phyloP scores from a whole-genome alignment of 2,329 filamentous ascomycete species.

The Nemania abortiva region DNA sequence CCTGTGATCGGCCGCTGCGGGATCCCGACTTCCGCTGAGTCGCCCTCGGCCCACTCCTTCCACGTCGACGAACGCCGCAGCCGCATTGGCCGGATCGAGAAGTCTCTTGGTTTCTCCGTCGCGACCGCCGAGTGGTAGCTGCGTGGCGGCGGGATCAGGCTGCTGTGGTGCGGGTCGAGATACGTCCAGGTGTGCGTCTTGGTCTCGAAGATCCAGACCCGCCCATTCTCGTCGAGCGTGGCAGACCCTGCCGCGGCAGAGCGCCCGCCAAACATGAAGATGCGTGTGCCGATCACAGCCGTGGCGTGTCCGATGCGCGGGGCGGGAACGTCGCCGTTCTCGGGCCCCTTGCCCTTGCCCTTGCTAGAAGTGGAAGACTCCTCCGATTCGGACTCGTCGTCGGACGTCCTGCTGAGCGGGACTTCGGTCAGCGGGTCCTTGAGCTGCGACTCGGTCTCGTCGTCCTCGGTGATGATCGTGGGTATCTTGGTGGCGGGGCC shows the following conservation, averaged over 20 bases:
- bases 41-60: slow-evolving; percentile 68
- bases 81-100: slow-evolving; percentile 52
- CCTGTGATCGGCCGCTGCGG: slow-evolving; percentile 71
- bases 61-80: slow-evolving; percentile 59
- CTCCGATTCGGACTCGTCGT: slow-evolving; percentile 5
- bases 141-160: slow-evolving; percentile 70
- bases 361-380: slow-evolving; percentile 30
- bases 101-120: slow-evolving; percentile 68
- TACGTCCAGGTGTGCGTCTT: slow-evolving; percentile 72
- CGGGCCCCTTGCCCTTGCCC: slow-evolving; percentile 50
- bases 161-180: slow-evolving; percentile 66
- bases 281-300: slow-evolving; percentile 73
- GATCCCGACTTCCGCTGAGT: slow-evolving; percentile 65
- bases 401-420: slow-evolving; percentile 50
- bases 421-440: slow-evolving; percentile 58
- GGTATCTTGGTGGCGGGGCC: slow-evolving; percentile 35
- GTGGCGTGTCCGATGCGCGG: slow-evolving; percentile 81
- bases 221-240: slow-evolving; percentile 78
- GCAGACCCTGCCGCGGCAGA: slow-evolving; percentile 71
- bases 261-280: slow-evolving; percentile 86
- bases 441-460: slow-evolving; percentile 48
- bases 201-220: slow-evolving; percentile 82
- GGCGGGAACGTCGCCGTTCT: slow-evolving; percentile 64
- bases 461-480: slow-evolving; percentile 46
- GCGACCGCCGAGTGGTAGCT: slow-evolving; percentile 77